Evolutionary conservation across 2,329 filamentous ascomycete genomes (phyloP), one percentile per base, ranked within the genome.

Genomic region (Calonectria multiphialidica): DNA sequence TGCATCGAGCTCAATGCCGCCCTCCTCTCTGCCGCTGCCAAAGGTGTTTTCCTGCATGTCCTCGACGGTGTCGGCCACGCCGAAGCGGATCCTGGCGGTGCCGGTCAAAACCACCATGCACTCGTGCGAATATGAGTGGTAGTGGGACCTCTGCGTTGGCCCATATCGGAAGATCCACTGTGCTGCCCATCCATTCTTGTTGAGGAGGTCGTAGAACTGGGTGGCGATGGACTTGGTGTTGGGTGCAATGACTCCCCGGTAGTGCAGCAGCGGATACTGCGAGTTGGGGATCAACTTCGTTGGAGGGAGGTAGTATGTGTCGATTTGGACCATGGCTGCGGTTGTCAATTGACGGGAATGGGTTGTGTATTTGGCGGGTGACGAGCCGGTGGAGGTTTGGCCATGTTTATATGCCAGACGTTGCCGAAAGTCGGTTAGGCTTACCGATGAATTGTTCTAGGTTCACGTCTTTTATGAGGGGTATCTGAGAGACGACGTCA

Each of bases 91-190:
- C 0, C 82, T 87, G 0, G 88, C 89, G 0, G 81, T 82, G 2
- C 89, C 89, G 0, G 87, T 87, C 0, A 91, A 82, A 0, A 91
- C 89, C 23, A 83, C 86, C 88, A 91, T 91, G 78, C 86, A 87
- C 81, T 92, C 90, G 75, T 92, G 90, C 0, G 87, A 86, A 10
- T 80, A 77, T 3, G 87, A 88, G 79, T 92, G 90, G 75, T 90
- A 92, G 80, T 92, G 90, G 0, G 89, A 89, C 15, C 78, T 63
- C 69, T 91, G 90, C 0, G 88, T 89, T 7, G 82, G 80, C 1
- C 88, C 87, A 79, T 92, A 92, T 42, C 89, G 87, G 72, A 87
- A 88, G 61, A 91, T 87, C 89, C 90, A 91, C 71, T 89, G 85
- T 0, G 85, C 84, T 37, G 86, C 77, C 89, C 89, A 91, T 30